Percentiles rank a stretch among this genome's conserved stretches.
These are phyloP conservation scores for Cicer chorassanicum DNA, from an alignment of 306 rosid species.

Conservation along the genomic window DNA sequence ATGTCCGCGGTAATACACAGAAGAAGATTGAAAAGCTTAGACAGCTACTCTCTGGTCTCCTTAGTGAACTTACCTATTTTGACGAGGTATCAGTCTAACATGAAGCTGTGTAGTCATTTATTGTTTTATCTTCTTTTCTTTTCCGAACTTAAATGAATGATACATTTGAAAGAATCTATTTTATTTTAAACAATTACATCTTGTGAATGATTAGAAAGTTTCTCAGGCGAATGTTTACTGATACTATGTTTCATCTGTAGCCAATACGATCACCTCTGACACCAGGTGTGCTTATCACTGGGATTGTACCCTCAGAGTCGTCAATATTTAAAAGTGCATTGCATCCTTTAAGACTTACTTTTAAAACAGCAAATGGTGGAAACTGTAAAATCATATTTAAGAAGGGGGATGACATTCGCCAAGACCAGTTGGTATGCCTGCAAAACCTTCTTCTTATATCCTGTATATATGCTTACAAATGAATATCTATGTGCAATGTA, in stretches of 20 bases:
- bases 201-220: constrained; percentile 30
- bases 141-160: constrained; percentile 16
- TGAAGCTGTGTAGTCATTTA: constrained; percentile 23
- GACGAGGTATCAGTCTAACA: constrained; percentile 76
- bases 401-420: constrained; percentile 97
- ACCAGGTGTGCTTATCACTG: constrained; percentile 83
- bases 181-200: not conserved
- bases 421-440: constrained; percentile 86
- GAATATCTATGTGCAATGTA: not conserved
- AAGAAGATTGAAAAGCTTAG: constrained; percentile 97
- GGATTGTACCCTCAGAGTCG: constrained; percentile 89
- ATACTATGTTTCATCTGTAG: constrained; percentile 54
- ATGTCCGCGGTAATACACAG: constrained; percentile 93
- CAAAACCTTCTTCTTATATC: constrained; percentile 44
- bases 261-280: constrained; percentile 93
- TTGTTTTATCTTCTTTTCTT: constrained; percentile 13
- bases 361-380: constrained; percentile 82
- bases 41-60: constrained; percentile 93
- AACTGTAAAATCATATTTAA: constrained; percentile 80
- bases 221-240: constrained; percentile 35
- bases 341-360: constrained; percentile 94
- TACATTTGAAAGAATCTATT: constrained; percentile 26
- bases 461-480: constrained; percentile 18
- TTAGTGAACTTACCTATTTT: constrained; percentile 91
- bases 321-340: constrained; percentile 95